Evolutionary conservation across 345 rosid species (phyloP).

Genomic region (Salix arbutifolia): DNA sequence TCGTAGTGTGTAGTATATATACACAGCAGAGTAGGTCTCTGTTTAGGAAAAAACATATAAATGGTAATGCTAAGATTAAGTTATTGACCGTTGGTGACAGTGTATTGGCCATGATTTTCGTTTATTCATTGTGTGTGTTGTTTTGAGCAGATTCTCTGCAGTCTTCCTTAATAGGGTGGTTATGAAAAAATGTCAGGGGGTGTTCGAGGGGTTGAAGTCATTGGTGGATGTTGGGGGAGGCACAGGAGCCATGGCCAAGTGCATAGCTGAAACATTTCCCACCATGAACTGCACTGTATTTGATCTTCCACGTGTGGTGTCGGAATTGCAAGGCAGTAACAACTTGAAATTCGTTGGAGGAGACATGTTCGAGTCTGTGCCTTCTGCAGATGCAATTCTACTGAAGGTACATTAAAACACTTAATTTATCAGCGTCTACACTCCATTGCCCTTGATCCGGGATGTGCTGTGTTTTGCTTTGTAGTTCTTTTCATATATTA

Average conservation of each 20-base stretch:
- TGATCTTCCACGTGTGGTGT: constrained; percentile 24
- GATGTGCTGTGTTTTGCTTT: no score
- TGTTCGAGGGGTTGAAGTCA: constrained; percentile 18
- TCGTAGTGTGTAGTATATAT: no score
- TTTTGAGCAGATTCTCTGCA: no score
- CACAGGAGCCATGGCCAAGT: constrained; percentile 5
- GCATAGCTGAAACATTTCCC: constrained; percentile 11
- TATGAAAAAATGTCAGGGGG: constrained; percentile 2
- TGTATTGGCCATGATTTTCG: no score
- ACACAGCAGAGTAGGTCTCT: no score
- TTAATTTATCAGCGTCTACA: no score
- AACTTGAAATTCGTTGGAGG: constrained; percentile 33
- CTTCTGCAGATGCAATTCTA: constrained; percentile 26
- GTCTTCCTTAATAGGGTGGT: neutral
- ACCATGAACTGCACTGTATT: constrained; percentile 14
- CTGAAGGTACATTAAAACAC: constrained; percentile 20
- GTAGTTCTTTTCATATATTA: no score
- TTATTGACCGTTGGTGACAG: no score
- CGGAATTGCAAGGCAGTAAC: constrained; percentile 6
- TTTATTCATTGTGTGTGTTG: no score
- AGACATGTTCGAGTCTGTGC: constrained; percentile 35
- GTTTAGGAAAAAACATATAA: no score
- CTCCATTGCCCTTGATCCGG: no score
- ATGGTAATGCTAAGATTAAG: no score
- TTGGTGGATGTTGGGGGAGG: constrained; percentile 28